These are phyloP conservation scores for Vigna mungo DNA, from an alignment of 306 rosid species.

Conservation along the genomic window DNA sequence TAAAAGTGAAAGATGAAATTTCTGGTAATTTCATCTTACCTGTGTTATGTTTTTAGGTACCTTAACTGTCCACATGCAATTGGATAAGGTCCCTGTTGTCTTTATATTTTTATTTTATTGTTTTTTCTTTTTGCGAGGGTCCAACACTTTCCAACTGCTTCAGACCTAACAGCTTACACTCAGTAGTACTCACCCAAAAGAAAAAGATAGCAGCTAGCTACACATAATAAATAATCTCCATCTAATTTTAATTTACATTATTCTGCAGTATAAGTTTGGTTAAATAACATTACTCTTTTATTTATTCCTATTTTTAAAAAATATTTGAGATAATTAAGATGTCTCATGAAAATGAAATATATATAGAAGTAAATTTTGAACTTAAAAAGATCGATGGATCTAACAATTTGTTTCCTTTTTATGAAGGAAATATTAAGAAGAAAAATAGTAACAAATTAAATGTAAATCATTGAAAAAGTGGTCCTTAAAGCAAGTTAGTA, in stretches of 20 bases:
- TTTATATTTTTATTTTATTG: not conserved
- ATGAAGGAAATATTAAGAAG: too few relatives aligned
- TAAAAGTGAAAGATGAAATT: constrained; percentile 30
- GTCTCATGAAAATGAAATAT: not conserved
- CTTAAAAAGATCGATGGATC: not conserved
- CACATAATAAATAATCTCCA: not conserved
- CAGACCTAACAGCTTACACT: constrained; percentile 38
- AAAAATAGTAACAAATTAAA: not conserved
- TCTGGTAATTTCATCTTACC: constrained; percentile 35
- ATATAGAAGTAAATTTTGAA: not conserved
- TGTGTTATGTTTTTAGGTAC: constrained; percentile 32
- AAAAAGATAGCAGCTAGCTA: not conserved
- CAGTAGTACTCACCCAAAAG: not conserved
- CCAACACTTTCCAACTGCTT: constrained; percentile 44
- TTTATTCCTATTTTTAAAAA: not conserved
- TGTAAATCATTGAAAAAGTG: constrained; percentile 29
- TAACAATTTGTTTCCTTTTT: not conserved
- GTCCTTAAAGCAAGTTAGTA: constrained; percentile 34
- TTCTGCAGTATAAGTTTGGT: constrained; percentile 4
- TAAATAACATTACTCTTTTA: not conserved
- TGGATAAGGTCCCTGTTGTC: constrained; percentile 29
- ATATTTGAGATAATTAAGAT: not conserved
- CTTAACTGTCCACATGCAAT: constrained; percentile 38
- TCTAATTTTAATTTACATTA: constrained; percentile 31
- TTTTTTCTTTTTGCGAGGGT: not conserved